Percentiles rank a stretch among this genome's conserved stretches.
Evolutionary conservation across 2,329 filamentous ascomycete genomes (phyloP).

Genomic region (Cercospora sesami): DNA sequence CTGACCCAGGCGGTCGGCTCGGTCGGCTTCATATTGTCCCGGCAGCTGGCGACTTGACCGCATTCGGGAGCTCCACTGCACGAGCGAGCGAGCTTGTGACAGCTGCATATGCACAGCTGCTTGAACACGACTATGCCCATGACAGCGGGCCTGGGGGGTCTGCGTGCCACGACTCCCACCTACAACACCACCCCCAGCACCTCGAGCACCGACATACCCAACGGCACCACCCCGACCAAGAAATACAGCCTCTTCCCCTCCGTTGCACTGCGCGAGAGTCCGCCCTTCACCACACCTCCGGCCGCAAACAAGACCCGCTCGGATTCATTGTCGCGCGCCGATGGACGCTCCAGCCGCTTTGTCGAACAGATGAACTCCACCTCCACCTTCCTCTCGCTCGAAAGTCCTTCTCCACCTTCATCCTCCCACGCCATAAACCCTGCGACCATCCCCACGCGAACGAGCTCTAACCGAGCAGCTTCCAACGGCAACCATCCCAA

Average conservation of each 20-base stretch:
- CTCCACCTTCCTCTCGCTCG: conserved; percentile 2
- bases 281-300: neutral
- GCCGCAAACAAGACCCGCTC: conserved; percentile 6
- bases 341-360: conserved; percentile 8
- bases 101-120: neutral
- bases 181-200: neutral
- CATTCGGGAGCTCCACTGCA: neutral
- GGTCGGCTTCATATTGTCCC: neutral
- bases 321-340: neutral
- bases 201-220: neutral
- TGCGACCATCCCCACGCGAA: conserved; percentile 65
- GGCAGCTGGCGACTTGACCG: neutral
- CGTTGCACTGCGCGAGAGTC: conserved; percentile 2
- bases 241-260: conserved; percentile 15
- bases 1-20: neutral
- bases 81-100: conserved; percentile 1
- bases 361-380: conserved; percentile 19
- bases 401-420: conserved; percentile 11
- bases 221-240: neutral
- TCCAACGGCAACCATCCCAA: conserved; percentile 36
- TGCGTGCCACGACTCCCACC: neutral
- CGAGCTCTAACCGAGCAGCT: conserved; percentile 63
- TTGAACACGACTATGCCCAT: neutral
- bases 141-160: neutral
- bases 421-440: conserved; percentile 29